Base-by-base conservation (phyloP, 2,329 filamentous ascomycete genomes). In the Coniochaeta sp. region DNA sequence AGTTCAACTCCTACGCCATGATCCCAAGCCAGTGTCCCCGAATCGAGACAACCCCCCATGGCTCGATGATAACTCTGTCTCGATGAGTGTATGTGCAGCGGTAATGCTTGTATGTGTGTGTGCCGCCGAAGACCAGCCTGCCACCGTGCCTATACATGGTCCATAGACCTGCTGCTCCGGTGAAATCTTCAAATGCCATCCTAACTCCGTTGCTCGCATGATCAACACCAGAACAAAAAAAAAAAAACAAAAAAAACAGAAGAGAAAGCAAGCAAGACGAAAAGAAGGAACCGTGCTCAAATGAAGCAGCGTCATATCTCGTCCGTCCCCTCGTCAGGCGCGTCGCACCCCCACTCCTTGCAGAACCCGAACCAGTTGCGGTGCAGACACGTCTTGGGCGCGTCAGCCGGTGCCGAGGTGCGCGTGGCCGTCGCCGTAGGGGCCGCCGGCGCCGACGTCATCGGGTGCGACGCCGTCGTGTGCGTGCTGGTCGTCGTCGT, bases 281-380 rank as follows among this genome's bases (percentile, higher is more conserved):
- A 55, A 55, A 32, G 6, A 19, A 52, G n/a, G n/a, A n/a, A 52
- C 9, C 8, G n/a, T n/a, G n/a, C n/a, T n/a, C n/a, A n/a, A 19
- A 52, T 5, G n/a, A n/a, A 14, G 30, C 16, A 28, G 7, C 14
- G 28, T 57, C 36, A 57, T 19, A 60, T 60, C 59, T 60, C 59
- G n/a, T 60, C 59, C 22, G 40, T 56, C 5, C 22, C 54, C 1
- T 34, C 26, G 6, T 16, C 58, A 19, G 22, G 10, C 12, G 17
- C 67, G 2, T 66, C 63, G 9, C 56, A 62, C 2, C 68, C 67
- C 73, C 74, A 74, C 38, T 75, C 70, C 58, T 73, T 74, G 61
- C 78, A 80, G 30, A 71, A 60, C 2, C 77, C 76, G 24, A 79
- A 62, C 76, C 77, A 79, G 62, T 67, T 74, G 56, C 74, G 71